Conservation (phyloP, 768 basidiomycete species). For the Rhodotorula taiwanensis region DNA sequence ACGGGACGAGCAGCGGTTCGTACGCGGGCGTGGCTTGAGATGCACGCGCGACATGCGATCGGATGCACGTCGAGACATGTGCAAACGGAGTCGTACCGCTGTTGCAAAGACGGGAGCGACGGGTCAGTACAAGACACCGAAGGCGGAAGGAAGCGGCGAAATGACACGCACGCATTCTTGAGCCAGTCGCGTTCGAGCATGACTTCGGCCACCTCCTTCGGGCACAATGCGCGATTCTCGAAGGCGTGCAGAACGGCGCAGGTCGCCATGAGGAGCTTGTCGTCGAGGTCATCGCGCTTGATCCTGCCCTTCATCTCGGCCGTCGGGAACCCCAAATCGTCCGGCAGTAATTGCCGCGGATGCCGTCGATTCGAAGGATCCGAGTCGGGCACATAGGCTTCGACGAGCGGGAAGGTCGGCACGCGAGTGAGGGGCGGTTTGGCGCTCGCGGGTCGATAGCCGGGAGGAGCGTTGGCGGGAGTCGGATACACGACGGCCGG, state of each 20-base stretch:
- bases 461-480: not conserved
- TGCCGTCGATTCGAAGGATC: constrained; percentile 19
- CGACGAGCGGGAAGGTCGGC: constrained; percentile 34
- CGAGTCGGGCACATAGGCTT: constrained; percentile 29
- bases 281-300: constrained; percentile 31
- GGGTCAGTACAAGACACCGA: not conserved
- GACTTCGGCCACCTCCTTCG: constrained; percentile 40
- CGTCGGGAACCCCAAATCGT: constrained; percentile 32
- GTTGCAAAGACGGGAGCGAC: not conserved
- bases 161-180: constrained; percentile 35
- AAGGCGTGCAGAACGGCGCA: constrained; percentile 30
- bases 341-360: constrained; percentile 29
- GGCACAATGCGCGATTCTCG: constrained; percentile 39
- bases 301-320: constrained; percentile 20
- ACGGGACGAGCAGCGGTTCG: constrained; percentile 35
- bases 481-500: not conserved
- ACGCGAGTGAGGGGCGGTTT: constrained; percentile 19
- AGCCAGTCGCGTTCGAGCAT: constrained; percentile 38
- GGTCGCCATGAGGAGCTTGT: constrained; percentile 35
- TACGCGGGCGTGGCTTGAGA: constrained; percentile 24
- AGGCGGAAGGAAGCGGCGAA: not conserved
- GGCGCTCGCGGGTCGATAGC: constrained; percentile 4
- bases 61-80: constrained; percentile 39
- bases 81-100: constrained; percentile 40
- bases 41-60: constrained; percentile 37